These are phyloP conservation scores for Tulasnella sp. DNA, from an alignment of 768 basidiomycete species.

Conservation along the genomic window DNA sequence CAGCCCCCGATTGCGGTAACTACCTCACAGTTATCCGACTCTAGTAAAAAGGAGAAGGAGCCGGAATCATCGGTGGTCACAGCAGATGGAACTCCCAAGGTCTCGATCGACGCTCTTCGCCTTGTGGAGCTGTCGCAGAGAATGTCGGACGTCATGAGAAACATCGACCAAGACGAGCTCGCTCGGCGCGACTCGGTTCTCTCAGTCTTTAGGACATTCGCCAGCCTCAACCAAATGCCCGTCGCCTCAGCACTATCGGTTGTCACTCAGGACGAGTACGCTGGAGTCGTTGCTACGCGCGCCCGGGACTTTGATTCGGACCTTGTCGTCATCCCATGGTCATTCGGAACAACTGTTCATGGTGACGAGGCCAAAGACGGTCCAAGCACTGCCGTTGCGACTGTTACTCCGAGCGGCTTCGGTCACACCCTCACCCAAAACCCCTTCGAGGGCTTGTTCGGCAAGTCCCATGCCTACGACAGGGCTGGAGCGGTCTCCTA, in stretches of 20 bases:
- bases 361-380: constrained; percentile 1
- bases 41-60: constrained; percentile 17
- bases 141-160: constrained; percentile 78
- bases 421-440: constrained; percentile 34
- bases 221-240: constrained; percentile 54
- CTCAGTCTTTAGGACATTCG: constrained; percentile 70
- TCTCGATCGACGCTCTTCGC: constrained; percentile 66
- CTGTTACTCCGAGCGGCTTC: not conserved
- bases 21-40: not conserved
- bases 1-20: constrained; percentile 26
- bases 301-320: constrained; percentile 52
- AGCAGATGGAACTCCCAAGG: constrained; percentile 22
- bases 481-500: constrained; percentile 51
- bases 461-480: constrained; percentile 35
- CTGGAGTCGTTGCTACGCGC: constrained; percentile 55
- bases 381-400: not conserved
- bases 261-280: constrained; percentile 65
- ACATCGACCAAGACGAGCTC: constrained; percentile 63
- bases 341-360: constrained; percentile 36
- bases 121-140: constrained; percentile 85
- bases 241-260: constrained; percentile 67
- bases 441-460: constrained; percentile 77
- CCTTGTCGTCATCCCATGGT: constrained; percentile 83
- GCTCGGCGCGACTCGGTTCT: constrained; percentile 59
- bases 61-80: not conserved